Base-by-base conservation (phyloP, 345 rosid genomes). In the Passiflora organensis region DNA sequence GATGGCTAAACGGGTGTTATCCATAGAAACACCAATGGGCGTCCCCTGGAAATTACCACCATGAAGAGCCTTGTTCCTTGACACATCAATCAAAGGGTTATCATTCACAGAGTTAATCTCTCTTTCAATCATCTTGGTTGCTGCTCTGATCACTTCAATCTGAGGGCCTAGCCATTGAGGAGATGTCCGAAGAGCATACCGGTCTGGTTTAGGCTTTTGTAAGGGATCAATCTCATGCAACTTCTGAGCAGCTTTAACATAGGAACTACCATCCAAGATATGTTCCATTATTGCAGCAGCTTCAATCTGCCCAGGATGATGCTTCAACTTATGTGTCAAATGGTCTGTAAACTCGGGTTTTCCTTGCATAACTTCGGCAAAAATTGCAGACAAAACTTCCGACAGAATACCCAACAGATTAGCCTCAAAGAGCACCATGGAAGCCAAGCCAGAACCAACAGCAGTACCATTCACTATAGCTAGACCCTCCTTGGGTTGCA, bases 231-330 rank as follows among this genome's bases (percentile, higher is more conserved):
- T 39, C 22, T 69, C 69, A 19, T 63, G 65, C 16, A 63, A 23
- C 34, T 69, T 63, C 6, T 69, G 43, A 41, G 73, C 73, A 8
- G 52, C 68, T 48, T 63, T 69, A 9, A 69, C 51, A 14, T 69
- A 69, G 6, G 51, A 52, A 49, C 73, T 69, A 5, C 73, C 73
- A 48, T 63, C 58, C 32, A 69, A 48, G 19, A 69, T 69, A 39
- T 69, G 73, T 63, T 69, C 73, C 73, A 69, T 69, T 16, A 69
- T 63, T 1, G 73, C 73, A 2, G 73, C 73, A 5, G 73, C 65
- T 62, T 69, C 73, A 32, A 69, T 69, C 39, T 69, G 73, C 16
- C 73, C 69, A 14, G 73, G 73, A n/a, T 63, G 69, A 22, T 69
- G 73, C 73, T 69, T 69, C 42, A 69, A 48, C 39, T 58, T 69